Percentiles rank a stretch among this genome's conserved stretches.
These are phyloP conservation scores for Piedraia hortae DNA, from an alignment of 2,329 filamentous ascomycete genomes.

Conservation along the genomic window DNA sequence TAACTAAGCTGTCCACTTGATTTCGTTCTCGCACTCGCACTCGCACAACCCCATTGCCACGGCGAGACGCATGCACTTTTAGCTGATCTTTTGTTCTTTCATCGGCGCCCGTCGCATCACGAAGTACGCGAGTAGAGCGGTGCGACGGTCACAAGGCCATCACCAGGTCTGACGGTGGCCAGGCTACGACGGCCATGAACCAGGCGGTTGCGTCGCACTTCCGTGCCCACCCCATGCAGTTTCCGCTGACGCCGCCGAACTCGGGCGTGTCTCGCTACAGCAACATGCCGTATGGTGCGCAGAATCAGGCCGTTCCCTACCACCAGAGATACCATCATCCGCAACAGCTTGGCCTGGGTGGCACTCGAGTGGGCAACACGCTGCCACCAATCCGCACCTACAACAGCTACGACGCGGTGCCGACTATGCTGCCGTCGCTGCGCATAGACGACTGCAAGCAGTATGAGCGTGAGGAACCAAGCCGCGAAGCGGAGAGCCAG, in stretches of 20 bases:
- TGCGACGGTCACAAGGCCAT: no score
- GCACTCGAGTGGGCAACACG: conserved; percentile 8
- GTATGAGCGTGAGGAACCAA: conserved; percentile 14
- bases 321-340: no score
- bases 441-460: conserved; percentile 17
- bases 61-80: no score
- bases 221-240: no score
- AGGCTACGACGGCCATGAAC: no score
- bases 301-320: conserved; percentile 13
- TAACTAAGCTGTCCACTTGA: conserved; percentile 4
- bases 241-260: conserved; percentile 23
- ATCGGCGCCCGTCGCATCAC: no score
- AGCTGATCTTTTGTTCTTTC: conserved; percentile 1
- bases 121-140: no score
- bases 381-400: conserved; percentile 16
- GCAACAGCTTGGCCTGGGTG: no score
- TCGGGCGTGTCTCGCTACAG: conserved; percentile 15
- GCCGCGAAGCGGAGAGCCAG: conserved; percentile 23
- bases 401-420: conserved; percentile 17
- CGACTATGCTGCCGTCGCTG: conserved; percentile 22
- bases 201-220: no score
- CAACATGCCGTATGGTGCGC: conserved; percentile 18
- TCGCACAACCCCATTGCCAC: no score
- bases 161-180: no score
- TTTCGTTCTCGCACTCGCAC: no score